These are phyloP conservation scores for Cutaneotrichosporon curvatum DNA, from an alignment of 1,284 basidiomycete species.

Conservation along the genomic window DNA sequence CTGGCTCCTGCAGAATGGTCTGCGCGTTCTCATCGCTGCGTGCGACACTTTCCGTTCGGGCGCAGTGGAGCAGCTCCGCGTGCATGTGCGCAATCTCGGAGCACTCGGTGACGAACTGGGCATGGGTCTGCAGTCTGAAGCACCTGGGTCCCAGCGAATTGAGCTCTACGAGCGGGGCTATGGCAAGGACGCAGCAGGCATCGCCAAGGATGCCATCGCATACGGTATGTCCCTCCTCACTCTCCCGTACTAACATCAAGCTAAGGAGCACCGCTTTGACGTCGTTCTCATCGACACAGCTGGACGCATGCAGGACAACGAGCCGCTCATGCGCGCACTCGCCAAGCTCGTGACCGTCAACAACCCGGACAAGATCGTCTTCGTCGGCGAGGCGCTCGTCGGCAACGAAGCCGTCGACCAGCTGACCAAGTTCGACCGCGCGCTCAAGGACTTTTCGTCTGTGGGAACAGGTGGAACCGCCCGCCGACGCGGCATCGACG, in stretches of 20 bases:
- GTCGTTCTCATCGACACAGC: slow-evolving; percentile 94
- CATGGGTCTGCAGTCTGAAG: slow-evolving; percentile 31
- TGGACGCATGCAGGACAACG: slow-evolving; percentile 98
- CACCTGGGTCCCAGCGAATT: slow-evolving; percentile 40
- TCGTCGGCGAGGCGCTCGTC: slow-evolving; percentile 91
- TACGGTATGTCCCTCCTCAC: slow-evolving; percentile 56
- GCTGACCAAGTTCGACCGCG: slow-evolving; percentile 84
- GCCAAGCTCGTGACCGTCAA: slow-evolving; percentile 91
- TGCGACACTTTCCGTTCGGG: slow-evolving; percentile 98
- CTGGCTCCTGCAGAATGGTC: slow-evolving; percentile 93
- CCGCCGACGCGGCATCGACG: slow-evolving; percentile 72
- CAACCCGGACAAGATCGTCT: slow-evolving; percentile 89
- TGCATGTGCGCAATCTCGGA: slow-evolving; percentile 90
- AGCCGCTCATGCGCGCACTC: slow-evolving; percentile 96
- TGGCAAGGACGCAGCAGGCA: slow-evolving; percentile 96
- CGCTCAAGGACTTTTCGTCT: slow-evolving; percentile 68
- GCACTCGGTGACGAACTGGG: slow-evolving; percentile 68
- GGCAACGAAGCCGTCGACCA: slow-evolving; percentile 97
- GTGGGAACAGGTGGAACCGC: slow-evolving; percentile 47
- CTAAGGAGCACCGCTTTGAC: slow-evolving; percentile 78
- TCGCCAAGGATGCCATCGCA: slow-evolving; percentile 87
- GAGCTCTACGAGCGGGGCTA: slow-evolving; percentile 96
- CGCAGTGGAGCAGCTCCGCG: slow-evolving; percentile 93
- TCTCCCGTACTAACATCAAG: slow-evolving; percentile 48
- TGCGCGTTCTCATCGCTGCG: slow-evolving; percentile 91